Percentiles rank a stretch among this genome's conserved stretches.
Conservation (phyloP, 306 rosid genomes). For the Herpetospermum pedunculosum region DNA sequence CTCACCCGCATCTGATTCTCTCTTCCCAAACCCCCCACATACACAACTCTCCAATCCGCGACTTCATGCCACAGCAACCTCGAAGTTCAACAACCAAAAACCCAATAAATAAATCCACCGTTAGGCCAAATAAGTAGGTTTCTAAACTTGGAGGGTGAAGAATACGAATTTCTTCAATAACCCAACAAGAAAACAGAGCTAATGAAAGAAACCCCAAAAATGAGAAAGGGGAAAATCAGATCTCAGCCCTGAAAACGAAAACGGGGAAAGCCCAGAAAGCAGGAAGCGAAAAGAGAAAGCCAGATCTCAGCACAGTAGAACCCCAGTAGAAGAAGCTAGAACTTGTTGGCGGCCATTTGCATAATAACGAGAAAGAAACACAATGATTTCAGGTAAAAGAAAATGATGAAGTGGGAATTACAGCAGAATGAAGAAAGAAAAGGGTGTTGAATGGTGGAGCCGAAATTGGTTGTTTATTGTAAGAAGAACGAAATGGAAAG, state of each 20-base stretch:
- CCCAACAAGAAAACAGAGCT: not conserved
- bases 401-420: not conserved
- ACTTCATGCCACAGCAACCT: conserved; percentile 11
- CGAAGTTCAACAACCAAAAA: not conserved
- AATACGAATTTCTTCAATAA: not conserved
- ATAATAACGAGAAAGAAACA: conserved; percentile 7
- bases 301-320: conserved; percentile 41
- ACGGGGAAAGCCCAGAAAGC: conserved; percentile 11
- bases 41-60: not conserved
- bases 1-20: conserved; percentile 12
- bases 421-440: conserved; percentile 17
- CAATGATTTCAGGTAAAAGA: conserved; percentile 8
- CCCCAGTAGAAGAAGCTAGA: conserved; percentile 17
- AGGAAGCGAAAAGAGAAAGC: conserved; percentile 22
- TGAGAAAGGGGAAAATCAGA: conserved; percentile 26
- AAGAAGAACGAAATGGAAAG: conserved; percentile 30
- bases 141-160: conserved; percentile 11
- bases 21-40: not conserved
- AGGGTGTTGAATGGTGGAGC: conserved; percentile 3
- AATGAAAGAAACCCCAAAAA: conserved; percentile 8
- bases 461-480: conserved; percentile 20
- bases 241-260: conserved; percentile 32
- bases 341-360: conserved; percentile 17
- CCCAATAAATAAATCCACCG: not conserved
- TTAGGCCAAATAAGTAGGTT: conserved; percentile 6